These are phyloP conservation scores for Dittrichia graveolens DNA, from an alignment of 129 eudicot species.

Conservation along the genomic window DNA sequence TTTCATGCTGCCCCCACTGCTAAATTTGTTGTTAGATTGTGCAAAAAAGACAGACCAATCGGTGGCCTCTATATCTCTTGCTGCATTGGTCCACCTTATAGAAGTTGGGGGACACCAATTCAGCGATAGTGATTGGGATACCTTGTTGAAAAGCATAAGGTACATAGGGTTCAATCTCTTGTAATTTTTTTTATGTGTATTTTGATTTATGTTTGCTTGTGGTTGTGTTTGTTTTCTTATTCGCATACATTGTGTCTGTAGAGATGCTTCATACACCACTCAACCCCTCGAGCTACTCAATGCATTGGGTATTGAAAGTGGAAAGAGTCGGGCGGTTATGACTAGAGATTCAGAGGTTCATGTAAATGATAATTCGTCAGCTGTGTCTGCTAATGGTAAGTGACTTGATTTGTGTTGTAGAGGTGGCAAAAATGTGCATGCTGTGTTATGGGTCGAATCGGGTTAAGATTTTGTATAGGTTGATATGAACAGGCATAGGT, in stretches of 20 bases:
- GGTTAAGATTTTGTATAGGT: neutral
- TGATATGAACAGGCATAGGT: neutral
- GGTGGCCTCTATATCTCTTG: constrained; percentile 89
- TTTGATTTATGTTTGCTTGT: neutral
- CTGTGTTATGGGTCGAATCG: neutral
- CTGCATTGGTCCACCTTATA: constrained; percentile 94
- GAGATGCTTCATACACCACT: constrained; percentile 96
- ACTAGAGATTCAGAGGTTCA: constrained; percentile 45
- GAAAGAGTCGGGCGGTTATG: constrained; percentile 37
- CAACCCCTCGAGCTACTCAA: constrained; percentile 98
- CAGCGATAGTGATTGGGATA: constrained; percentile 93
- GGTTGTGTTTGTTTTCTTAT: constrained; percentile 13
- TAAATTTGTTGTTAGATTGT: constrained; percentile 87
- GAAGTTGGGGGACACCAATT: constrained; percentile 99
- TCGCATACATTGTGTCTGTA: constrained; percentile 25
- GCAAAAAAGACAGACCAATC: constrained; percentile 96
- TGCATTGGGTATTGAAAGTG: constrained; percentile 62
- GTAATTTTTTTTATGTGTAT: constrained; percentile 5
- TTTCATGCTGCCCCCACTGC: constrained; percentile 90
- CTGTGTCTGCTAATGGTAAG: constrained; percentile 41
- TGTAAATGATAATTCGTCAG: constrained; percentile 32
- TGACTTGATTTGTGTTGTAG: constrained; percentile 18
- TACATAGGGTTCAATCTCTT: constrained; percentile 30
- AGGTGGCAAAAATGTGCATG: neutral
- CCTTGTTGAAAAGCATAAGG: constrained; percentile 97